A percentile compares a stretch with the other conserved stretches of the same genome.
phyloP scores from a whole-genome alignment of 2,329 filamentous ascomycete genomes.

The Beauveria australis region DNA sequence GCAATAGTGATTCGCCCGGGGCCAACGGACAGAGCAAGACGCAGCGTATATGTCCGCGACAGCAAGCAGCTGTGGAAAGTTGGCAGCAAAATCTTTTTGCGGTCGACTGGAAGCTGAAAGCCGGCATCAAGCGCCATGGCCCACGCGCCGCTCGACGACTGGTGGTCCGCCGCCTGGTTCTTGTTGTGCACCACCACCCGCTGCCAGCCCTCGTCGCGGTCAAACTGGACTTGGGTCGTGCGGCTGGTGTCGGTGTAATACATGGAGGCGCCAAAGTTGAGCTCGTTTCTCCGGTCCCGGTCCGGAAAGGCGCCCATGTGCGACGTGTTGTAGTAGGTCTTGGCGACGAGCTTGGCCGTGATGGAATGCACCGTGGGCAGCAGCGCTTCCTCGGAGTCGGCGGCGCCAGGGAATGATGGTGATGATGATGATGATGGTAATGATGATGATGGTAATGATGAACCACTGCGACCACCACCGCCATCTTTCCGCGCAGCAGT shows the following conservation, averaged over 20 bases:
- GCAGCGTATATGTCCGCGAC: conserved; percentile 4
- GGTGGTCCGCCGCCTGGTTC: neutral
- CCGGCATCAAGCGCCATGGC: neutral
- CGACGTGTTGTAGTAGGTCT: neutral
- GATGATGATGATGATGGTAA: too few relatives aligned
- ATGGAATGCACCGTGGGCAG: neutral
- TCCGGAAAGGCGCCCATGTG: conserved; percentile 6
- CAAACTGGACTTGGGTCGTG: neutral
- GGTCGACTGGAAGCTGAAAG: neutral
- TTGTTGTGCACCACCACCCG: neutral
- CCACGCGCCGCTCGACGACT: neutral
- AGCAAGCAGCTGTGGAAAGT: conserved; percentile 5
- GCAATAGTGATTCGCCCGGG: neutral
- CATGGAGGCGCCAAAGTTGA: neutral
- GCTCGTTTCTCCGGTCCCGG: neutral
- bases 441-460: too few relatives aligned
- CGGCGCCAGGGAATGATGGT: neutral
- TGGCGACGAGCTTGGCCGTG: conserved; percentile 1
- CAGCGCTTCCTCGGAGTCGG: neutral
- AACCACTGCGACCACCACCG: too few relatives aligned
- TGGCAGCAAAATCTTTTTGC: neutral
- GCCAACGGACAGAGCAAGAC: neutral
- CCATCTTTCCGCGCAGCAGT: neutral
- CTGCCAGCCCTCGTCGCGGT: neutral
- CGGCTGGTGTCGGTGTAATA: neutral